Evolutionary conservation across 257 asterid genomes (phyloP), one percentile per base, ranked within the genome.

Genomic region (Salvia hispanica): DNA sequence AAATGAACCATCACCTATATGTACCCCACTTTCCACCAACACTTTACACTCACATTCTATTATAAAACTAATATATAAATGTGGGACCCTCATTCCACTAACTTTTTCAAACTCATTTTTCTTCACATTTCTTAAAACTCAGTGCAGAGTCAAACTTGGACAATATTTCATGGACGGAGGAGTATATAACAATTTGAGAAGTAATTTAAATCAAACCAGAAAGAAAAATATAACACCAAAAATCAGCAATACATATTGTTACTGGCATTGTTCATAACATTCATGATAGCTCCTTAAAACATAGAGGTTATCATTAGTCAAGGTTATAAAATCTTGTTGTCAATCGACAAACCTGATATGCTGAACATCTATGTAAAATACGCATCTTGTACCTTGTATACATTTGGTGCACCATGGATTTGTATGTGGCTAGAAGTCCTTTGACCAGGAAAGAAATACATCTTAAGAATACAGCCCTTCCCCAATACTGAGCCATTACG

Each of bases 371-470:
- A 44, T 50, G 64, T 54, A 31, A 43, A 65, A 65, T 42, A 11
- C 59, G 64, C 60, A 56, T 48, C 52, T 52, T 56, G 67, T 85
- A 92, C 98, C 96, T 84, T 89, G 87, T 82, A 79, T 57, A 92
- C 97, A 78, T 92, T 93, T 64, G 95, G 98, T 58, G 98, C 97
- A 71, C 98, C 98, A 76, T 82, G 96, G 80, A 92, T 92, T 75
- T 86, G 96, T 67, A 90, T 85, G 80, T 81, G 82, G 78, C 95
- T 90, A n/a, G 98, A 92, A 72, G 96, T 92, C 78, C 91, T 86
- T 76, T 90, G 98, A 64, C 98, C 97, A 78, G 98, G 98, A 85
- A 88, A 92, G 74, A 92, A 92, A 78, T 92, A 90, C 98, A 83
- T 92, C 85, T 92, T 92, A 36, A 92, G 91, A 82, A 92, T 92